Evolutionary conservation across 2,329 filamentous ascomycete species (phyloP).

Genomic region (Colletotrichum aenigma): DNA sequence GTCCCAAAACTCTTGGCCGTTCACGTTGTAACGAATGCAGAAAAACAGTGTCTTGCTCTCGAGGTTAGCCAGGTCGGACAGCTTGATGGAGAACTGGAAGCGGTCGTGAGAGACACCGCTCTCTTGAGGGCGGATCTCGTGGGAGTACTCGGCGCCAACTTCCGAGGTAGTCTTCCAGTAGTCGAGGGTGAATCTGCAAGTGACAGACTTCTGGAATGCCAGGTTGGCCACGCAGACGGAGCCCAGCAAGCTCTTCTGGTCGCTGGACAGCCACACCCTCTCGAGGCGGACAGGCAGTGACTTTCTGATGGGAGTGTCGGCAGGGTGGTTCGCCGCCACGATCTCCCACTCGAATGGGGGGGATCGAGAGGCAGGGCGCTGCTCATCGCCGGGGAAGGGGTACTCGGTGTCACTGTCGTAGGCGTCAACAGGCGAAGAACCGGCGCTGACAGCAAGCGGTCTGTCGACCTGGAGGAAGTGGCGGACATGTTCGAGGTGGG

Average conservation of each 20-base stretch:
- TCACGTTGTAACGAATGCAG: conserved; percentile 86
- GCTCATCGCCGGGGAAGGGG: conserved; percentile 71
- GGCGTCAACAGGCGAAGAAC: conserved; percentile 86
- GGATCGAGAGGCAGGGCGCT: conserved; percentile 41
- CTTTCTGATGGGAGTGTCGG: conserved; percentile 66
- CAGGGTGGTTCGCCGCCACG: conserved; percentile 68
- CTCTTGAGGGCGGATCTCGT: conserved; percentile 52
- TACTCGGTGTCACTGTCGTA: conserved; percentile 91
- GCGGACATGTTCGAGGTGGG: conserved; percentile 92
- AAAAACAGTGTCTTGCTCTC: conserved; percentile 93
- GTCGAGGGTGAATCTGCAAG: conserved; percentile 94
- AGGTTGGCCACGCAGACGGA: conserved; percentile 86
- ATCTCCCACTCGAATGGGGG: conserved; percentile 86
- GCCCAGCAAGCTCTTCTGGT: conserved; percentile 86
- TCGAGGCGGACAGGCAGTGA: conserved; percentile 79
- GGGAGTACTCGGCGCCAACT: conserved; percentile 83
- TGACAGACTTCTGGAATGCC: conserved; percentile 85
- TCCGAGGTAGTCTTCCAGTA: conserved; percentile 99
- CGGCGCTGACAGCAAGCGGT: conserved; percentile 93
- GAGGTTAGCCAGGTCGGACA: conserved; percentile 88
- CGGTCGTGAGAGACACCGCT: conserved; percentile 73
- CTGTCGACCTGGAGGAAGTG: conserved; percentile 95
- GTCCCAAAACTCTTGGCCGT: conserved; percentile 91
- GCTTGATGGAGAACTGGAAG: conserved; percentile 93
- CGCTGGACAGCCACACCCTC: conserved; percentile 82